Conservation (phyloP, 331 rosid genomes). For the Ulmus americana region DNA sequence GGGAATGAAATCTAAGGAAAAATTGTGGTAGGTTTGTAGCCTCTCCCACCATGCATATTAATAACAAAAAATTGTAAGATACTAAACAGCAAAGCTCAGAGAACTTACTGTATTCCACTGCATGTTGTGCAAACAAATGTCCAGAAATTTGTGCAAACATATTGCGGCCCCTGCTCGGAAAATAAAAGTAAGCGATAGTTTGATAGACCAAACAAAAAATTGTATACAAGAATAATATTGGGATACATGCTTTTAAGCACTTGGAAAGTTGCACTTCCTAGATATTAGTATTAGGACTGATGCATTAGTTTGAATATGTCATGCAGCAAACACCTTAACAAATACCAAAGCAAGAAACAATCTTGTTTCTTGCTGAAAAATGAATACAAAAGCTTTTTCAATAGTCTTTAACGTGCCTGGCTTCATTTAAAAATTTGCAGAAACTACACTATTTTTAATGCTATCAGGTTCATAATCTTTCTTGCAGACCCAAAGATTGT, state of each 20-base stretch:
- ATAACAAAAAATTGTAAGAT: conserved; percentile 16
- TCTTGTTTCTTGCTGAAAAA: background rate
- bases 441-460: background rate
- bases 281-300: background rate
- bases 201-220: conserved; percentile 8
- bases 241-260: background rate
- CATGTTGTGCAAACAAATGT: conserved; percentile 93
- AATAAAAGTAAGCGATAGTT: conserved; percentile 18
- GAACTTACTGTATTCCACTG: conserved; percentile 95
- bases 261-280: background rate
- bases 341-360: conserved; percentile 6
- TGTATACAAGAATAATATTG: background rate
- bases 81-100: conserved; percentile 9
- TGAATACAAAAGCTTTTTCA: too few relatives aligned
- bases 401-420: background rate
- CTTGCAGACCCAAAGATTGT: background rate
- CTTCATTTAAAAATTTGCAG: background rate
- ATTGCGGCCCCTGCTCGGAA: conserved; percentile 85
- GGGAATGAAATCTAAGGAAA: conserved; percentile 5
- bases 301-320: conserved; percentile 4
- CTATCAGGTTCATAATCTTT: background rate
- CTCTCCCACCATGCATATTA: conserved; percentile 1
- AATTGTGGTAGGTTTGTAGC: background rate
- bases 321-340: background rate
- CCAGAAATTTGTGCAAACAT: conserved; percentile 97